Evolutionary conservation across 495 filamentous ascomycete genomes (phyloP).

Genomic region (Neurospora africana): DNA sequence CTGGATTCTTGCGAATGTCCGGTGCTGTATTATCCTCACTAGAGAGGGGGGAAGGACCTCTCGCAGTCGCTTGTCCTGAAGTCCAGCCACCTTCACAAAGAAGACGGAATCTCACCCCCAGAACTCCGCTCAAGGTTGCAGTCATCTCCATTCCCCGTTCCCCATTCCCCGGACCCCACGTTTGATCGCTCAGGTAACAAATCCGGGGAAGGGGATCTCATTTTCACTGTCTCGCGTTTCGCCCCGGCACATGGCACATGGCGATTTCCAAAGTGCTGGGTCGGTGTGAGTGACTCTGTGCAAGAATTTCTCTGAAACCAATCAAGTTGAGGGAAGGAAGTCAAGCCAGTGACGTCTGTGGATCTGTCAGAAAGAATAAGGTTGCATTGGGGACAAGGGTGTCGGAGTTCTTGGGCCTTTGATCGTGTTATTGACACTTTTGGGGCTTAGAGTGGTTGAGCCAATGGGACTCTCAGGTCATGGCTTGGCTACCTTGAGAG

Average conservation of each 20-base stretch:
- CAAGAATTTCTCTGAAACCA: not conserved
- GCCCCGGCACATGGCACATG: not conserved
- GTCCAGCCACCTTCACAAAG: not conserved
- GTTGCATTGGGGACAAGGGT: not conserved
- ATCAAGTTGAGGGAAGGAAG: not conserved
- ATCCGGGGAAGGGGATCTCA: not conserved
- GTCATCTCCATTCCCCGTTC: not conserved
- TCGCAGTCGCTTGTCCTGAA: not conserved
- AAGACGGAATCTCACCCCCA: not conserved
- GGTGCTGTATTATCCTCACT: not conserved
- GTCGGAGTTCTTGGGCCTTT: not conserved
- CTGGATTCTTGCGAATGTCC: not conserved
- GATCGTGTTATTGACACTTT: not conserved
- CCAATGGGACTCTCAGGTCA: not conserved
- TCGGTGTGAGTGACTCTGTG: not conserved
- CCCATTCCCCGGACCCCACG: not conserved
- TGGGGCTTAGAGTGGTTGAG: not conserved
- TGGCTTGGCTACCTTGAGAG: not conserved
- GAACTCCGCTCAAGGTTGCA: not conserved
- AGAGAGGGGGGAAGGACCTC: not conserved
- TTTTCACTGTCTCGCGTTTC: not conserved
- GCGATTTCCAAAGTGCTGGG: not conserved
- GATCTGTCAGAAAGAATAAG: not conserved
- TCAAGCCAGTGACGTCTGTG: not conserved
- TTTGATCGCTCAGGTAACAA: not conserved